Base-by-base conservation (phyloP, 768 basidiomycete species). In the Lentinus brumalis region DNA sequence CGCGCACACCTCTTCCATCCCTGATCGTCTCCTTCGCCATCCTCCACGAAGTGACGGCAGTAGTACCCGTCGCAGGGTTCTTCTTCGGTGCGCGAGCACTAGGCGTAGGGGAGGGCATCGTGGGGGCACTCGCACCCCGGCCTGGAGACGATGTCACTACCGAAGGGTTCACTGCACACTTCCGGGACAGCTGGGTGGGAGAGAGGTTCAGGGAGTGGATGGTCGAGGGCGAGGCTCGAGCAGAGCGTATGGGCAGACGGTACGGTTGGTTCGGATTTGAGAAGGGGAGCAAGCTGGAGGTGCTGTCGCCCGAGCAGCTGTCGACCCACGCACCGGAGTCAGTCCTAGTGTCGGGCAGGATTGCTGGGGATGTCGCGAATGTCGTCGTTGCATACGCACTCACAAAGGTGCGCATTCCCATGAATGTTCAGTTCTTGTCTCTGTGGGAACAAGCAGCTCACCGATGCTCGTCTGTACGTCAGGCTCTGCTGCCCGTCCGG, bases 201-300 rank as follows among this genome's bases (percentile, higher is more conserved):
- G 52, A 53, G 49, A 52, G 63, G 5, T 45, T 64, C 41, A 74
- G 74, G 50, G 74, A 69, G 6, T 94, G 91, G 92, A 77, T 89
- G n/a, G 79, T 85, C 11, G 92, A 95, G 54, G 94, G 92, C 10
- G 85, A 89, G 73, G 72, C 73, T 18, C 87, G 87, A 83, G 87
- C 89, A 1, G 81, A 79, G 42, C 80, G 85, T 32, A 81, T 95
- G 10, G 93, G 92, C 11, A 77, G 77, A 57, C 80, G 88, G 41
- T 95, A 96, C 73, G 93, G 93, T 1, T 59, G 91, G 11, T 89
- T 94, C 72, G 94, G 93, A 10, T 88, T 86, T 66, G 82, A 86
- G 73, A 90, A 88, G 70, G 52, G 61, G 45, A 44, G 72, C 30
- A 55, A 10, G 16, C 50, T 44, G 45, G 46, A 35, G 38, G 35